Conservation (phyloP, 495 filamentous ascomycete species). For the Baudoinia panamericana region DNA sequence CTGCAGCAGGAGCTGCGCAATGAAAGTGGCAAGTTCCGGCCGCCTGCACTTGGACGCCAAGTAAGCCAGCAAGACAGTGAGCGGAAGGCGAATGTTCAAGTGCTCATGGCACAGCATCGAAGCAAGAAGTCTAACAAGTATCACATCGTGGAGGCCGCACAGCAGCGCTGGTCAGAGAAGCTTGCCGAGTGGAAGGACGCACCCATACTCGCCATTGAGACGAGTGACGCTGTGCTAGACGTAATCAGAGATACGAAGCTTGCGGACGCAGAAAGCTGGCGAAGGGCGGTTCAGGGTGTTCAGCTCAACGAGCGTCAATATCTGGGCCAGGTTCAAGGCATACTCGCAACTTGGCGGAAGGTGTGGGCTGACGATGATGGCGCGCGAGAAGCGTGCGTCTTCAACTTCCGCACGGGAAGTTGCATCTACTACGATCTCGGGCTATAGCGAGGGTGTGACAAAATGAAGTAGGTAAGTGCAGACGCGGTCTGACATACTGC, state of each 20-base stretch:
- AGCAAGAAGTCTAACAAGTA: conserved; percentile 83
- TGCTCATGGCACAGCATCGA: conserved; percentile 65
- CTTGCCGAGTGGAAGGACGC: conserved; percentile 51
- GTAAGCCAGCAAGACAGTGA: conserved; percentile 32
- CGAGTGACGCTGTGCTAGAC: conserved; percentile 73
- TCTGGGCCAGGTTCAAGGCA: conserved; percentile 69
- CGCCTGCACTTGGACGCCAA: conserved; percentile 15
- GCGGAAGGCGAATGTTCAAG: conserved; percentile 55
- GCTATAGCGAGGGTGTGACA: conserved; percentile 5
- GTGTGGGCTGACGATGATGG: conserved; percentile 37
- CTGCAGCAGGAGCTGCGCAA: conserved; percentile 75
- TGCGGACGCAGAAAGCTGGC: conserved; percentile 77
- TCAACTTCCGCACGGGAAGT: conserved; percentile 30
- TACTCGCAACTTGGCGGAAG: conserved; percentile 50
- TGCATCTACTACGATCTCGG: conserved; percentile 30
- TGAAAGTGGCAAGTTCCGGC: conserved; percentile 7
- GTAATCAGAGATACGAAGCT: conserved; percentile 61
- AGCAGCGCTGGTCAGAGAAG: conserved; percentile 20
- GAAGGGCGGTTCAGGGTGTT: conserved; percentile 62
- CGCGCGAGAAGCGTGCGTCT: conserved; percentile 28
- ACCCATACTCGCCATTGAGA: conserved; percentile 80
- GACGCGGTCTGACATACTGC: too few relatives aligned
- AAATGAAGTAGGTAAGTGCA: conserved; percentile 2
- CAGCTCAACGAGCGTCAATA: conserved; percentile 72
- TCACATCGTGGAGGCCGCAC: conserved; percentile 63